Evolutionary conservation across 306 rosid genomes (phyloP).

Genomic region (Morella rubra): DNA sequence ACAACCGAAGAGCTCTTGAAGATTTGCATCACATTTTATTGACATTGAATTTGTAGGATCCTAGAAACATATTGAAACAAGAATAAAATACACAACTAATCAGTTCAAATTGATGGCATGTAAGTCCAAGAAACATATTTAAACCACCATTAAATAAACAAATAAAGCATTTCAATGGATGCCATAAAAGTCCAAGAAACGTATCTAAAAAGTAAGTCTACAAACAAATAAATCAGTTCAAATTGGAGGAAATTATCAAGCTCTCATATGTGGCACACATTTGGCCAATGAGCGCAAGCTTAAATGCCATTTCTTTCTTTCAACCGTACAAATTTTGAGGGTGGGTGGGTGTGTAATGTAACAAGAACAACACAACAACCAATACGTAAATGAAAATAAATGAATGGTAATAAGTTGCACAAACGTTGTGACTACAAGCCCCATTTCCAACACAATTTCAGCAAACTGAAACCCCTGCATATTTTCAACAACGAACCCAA

Average conservation of each 20-base stretch:
- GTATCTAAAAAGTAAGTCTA: no score
- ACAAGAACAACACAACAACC: not conserved
- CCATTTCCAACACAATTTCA: not conserved
- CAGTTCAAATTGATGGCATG: constrained; percentile 17
- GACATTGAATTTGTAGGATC: constrained; percentile 79
- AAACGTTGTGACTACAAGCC: not conserved
- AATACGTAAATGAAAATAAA: not conserved
- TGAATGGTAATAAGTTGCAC: not conserved
- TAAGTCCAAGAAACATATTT: no score
- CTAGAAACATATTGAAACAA: constrained; percentile 37
- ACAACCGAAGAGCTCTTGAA: constrained; percentile 77
- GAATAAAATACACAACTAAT: not conserved
- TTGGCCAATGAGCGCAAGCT: not conserved
- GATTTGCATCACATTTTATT: constrained; percentile 67
- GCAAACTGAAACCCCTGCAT: constrained; percentile 6
- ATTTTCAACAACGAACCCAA: not conserved
- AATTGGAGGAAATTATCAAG: constrained; percentile 5
- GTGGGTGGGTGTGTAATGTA: not conserved
- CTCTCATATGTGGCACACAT: not conserved
- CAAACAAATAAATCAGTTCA: not conserved
- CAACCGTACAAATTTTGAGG: not conserved
- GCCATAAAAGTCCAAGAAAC: no score
- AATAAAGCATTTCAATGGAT: no score
- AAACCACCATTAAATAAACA: no score
- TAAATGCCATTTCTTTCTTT: not conserved